These are phyloP conservation scores for Suillus clintonianus DNA, from an alignment of 768 basidiomycete species.

Conservation along the genomic window DNA sequence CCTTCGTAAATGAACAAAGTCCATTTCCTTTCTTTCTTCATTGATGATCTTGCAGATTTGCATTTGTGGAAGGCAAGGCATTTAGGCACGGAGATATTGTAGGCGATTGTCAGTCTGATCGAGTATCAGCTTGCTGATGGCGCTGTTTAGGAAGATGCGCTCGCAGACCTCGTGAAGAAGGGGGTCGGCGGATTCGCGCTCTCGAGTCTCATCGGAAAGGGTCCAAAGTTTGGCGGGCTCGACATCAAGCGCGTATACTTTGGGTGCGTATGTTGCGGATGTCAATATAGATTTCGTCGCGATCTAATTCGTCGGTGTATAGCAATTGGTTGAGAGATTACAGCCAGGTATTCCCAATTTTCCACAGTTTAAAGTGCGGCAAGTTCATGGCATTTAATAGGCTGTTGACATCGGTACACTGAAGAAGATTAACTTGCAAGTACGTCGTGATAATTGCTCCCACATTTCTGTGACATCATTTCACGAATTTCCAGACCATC, in stretches of 20 bases:
- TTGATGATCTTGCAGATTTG: slow-evolving; percentile 51
- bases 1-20: slow-evolving; percentile 51
- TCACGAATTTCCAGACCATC: slow-evolving; percentile 57
- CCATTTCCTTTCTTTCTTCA: neutral
- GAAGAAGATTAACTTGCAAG: slow-evolving; percentile 71
- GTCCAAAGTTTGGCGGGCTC: slow-evolving; percentile 72
- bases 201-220: slow-evolving; percentile 54
- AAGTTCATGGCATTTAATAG: slow-evolving; percentile 31
- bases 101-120: slow-evolving; percentile 30
- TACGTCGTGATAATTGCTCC: slow-evolving; percentile 27
- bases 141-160: slow-evolving; percentile 62
- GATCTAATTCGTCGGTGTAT: slow-evolving; percentile 3
- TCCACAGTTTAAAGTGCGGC: neutral
- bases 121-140: neutral
- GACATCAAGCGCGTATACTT: slow-evolving; percentile 87
- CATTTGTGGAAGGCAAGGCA: slow-evolving; percentile 84
- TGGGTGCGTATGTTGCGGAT: slow-evolving; percentile 47
- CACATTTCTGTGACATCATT: neutral
- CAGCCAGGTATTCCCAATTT: slow-evolving; percentile 52
- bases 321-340: slow-evolving; percentile 92
- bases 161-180: slow-evolving; percentile 61
- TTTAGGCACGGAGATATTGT: slow-evolving; percentile 91
- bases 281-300: neutral
- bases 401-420: slow-evolving; percentile 83
- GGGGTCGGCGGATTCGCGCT: slow-evolving; percentile 60